A percentile compares a stretch with the other conserved stretches of the same genome.
These are phyloP conservation scores for Vitis riparia DNA, from an alignment of 164 flowering plant genomes.

Conservation along the genomic window DNA sequence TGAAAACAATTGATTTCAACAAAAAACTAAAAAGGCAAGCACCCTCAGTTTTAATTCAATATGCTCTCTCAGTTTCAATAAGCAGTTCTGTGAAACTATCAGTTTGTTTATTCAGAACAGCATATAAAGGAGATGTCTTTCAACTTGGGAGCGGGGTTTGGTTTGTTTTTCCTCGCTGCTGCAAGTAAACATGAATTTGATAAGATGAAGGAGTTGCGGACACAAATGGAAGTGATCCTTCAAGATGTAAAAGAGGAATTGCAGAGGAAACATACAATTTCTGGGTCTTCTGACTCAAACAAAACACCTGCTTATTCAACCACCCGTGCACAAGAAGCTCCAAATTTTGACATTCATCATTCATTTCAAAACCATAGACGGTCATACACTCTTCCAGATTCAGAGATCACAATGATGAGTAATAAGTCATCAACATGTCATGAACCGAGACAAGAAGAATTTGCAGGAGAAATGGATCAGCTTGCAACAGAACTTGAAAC, in stretches of 20 bases:
- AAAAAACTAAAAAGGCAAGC: too few species aligned
- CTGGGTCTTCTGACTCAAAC: constrained; percentile 9
- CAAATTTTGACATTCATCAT: constrained; percentile 12
- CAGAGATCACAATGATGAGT: background rate
- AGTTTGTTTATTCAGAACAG: constrained; percentile 19
- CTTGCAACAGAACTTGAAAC: constrained; percentile 68
- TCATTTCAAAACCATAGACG: constrained; percentile 12
- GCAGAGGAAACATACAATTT: constrained; percentile 20
- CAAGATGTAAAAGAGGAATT: constrained; percentile 38
- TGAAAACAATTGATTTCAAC: too few species aligned
- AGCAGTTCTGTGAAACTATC: too few species aligned
- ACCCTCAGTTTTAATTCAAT: too few species aligned
- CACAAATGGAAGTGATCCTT: constrained; percentile 49
- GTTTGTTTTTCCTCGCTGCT: constrained; percentile 48
- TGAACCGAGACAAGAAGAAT: constrained; percentile 15
- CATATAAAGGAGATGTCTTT: constrained; percentile 31
- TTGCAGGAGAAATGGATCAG: constrained; percentile 32
- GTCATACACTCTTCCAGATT: constrained; percentile 8
- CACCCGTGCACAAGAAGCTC: constrained; percentile 19
- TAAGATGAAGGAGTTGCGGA: constrained; percentile 48
- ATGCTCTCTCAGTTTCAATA: too few species aligned
- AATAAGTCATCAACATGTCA: constrained; percentile 8
- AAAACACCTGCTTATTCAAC: constrained; percentile 19
- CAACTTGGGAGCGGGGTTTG: constrained; percentile 56
- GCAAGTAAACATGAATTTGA: constrained; percentile 48